Evolutionary conservation across 2,329 filamentous ascomycete genomes (phyloP), one percentile per base, ranked within the genome.

Genomic region (Fusarium nelsonii): DNA sequence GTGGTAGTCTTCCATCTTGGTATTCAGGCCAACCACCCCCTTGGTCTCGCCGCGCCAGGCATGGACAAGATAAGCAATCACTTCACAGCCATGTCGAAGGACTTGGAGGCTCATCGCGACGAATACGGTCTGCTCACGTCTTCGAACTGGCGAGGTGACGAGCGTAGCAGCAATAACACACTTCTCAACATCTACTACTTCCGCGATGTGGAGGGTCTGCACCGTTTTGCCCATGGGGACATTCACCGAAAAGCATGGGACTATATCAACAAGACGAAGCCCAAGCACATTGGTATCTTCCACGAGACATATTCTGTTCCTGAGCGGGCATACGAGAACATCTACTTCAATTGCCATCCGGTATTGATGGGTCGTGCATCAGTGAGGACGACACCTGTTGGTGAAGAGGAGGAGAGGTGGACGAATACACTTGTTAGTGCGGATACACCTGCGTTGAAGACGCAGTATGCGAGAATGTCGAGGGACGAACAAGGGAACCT

Each of bases 221-320:
- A 88, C 71, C 76, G 74, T 16, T 89, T 86, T 65, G 86, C 87
- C 2, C 83, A 87, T 52, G 80, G 79, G 45, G 71, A 78, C 8
- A 57, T 82, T 10, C 87, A 89, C 70, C 79, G 82, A 14, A 74
- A 79, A 37, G 82, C 75, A 1, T 86, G 84, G 85, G 80, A 84
- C 46, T 87, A 82, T 82, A 85, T 82, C 74, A 79, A 81, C 55
- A 74, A 72, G 51, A 74, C 72, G 44, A 71, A 80, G 28, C 64
- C 77, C 40, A 69, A 72, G 28, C 79, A 85, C 64, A 70, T 88
- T 26, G 81, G 81, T 7, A 83, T 88, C 66, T 88, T 80, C 63
- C 87, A 89, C 71, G 87, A 89, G 80, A 81, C 82, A 0, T 88
- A 84, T 66, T 76, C 80, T 28, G 81, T 83, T 7, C 80, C 80